These are phyloP conservation scores for Athelia sp. DNA, from an alignment of 1,284 basidiomycete genomes.

Conservation along the genomic window DNA sequence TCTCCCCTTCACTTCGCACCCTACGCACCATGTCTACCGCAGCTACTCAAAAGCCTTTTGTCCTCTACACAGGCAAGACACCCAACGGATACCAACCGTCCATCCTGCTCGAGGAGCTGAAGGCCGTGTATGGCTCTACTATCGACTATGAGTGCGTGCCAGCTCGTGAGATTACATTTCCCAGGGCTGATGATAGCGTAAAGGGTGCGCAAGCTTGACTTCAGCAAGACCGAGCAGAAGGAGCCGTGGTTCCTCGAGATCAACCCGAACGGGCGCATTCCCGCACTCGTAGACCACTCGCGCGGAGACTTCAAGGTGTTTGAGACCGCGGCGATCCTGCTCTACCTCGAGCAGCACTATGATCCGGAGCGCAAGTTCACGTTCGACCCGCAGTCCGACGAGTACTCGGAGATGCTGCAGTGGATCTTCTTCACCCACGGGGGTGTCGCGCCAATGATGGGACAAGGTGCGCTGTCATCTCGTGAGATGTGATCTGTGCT, in stretches of 20 bases:
- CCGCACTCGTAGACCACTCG: slow-evolving; percentile 42
- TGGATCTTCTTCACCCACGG: slow-evolving; percentile 20
- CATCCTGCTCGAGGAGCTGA: slow-evolving; percentile 39
- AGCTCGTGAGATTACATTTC: neutral
- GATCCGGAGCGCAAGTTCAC: slow-evolving; percentile 47
- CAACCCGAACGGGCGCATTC: slow-evolving; percentile 63
- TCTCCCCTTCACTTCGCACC: no score
- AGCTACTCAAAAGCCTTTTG: slow-evolving; percentile 15
- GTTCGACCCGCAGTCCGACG: slow-evolving; percentile 34
- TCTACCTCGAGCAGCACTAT: slow-evolving; percentile 55
- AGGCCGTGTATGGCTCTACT: slow-evolving; percentile 28
- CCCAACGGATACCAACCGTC: slow-evolving; percentile 40
- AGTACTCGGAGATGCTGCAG: slow-evolving; percentile 35
- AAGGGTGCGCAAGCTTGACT: neutral
- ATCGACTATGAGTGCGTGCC: slow-evolving; percentile 24
- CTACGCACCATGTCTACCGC: no score
- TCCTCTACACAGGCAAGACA: slow-evolving; percentile 38
- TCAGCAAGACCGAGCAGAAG: slow-evolving; percentile 20
- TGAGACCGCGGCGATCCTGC: slow-evolving; percentile 54
- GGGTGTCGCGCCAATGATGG: slow-evolving; percentile 40
- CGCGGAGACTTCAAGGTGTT: slow-evolving; percentile 45
- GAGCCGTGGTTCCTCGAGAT: slow-evolving; percentile 45
- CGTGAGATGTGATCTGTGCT: no score
- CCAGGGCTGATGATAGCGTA: neutral
- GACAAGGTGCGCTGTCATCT: slow-evolving; percentile 26